Evolutionary conservation across 768 basidiomycete genomes (phyloP), one percentile per base, ranked within the genome.

Genomic region (Mycena belliarum): DNA sequence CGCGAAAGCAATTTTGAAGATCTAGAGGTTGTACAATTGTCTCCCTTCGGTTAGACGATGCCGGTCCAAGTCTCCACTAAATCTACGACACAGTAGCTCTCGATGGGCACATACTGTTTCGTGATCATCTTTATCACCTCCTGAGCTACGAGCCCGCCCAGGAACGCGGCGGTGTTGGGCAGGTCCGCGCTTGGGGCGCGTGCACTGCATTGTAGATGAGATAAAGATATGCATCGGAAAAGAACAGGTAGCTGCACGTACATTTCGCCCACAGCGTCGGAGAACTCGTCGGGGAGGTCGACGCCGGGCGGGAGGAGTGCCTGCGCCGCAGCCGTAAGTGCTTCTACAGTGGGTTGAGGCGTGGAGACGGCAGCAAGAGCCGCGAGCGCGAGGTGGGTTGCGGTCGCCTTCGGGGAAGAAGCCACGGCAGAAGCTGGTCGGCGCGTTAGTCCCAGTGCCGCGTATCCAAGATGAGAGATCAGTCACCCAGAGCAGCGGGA

Each of bases 81-180:
- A 73, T 98, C 95, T 46, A 96, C 76, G 23, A 93, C 79, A 65
- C 89, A 91, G 63, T 88, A 88, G 15, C 93, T 91, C 59, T 88
- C 84, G 61, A 96, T 82, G 9, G 97, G 95, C 15, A 95, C 82
- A 69, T 99, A 99, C 72, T 99, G 97, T 66, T 85, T 87, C 55
- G 96, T 99, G 66, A 96, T 88, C 74, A 98, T 81, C 81, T 99
- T 98, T 80, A 98, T 98, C 7, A 87, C 86, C 69, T 99, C 97
- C 65, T 99, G 97, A 24, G 95, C 94, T 20, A 98, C 88, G 33
- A 98, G 72, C 3, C 97, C 97, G 1, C 97, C 97, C 0, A 98
- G 76, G 67, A 98, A 85, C 2, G 95, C 95, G 0, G 96, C 93
- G 2, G 88, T 95, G 63, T 95, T 98, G 7, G 96, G 96, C 4